These are phyloP conservation scores for Aspergillus sclerotioniger DNA, from an alignment of 495 filamentous ascomycete species.

Conservation along the genomic window DNA sequence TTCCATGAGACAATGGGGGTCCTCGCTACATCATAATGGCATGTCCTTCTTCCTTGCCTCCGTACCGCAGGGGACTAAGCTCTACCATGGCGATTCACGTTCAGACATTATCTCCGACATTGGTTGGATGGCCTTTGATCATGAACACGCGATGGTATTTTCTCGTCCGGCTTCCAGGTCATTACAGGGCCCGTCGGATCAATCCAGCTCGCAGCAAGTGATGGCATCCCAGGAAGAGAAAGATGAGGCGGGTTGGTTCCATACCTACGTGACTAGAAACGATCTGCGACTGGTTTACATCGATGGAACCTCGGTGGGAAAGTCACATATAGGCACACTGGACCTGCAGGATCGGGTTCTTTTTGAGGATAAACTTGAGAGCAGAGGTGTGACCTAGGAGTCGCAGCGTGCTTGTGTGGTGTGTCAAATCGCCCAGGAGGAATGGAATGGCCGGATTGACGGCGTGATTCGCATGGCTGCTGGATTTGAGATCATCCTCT, in stretches of 20 bases:
- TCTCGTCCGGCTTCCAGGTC: neutral
- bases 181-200: neutral
- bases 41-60: conserved; percentile 53
- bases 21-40: conserved; percentile 57
- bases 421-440: conserved; percentile 35
- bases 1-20: conserved; percentile 58
- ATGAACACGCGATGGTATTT: conserved; percentile 55
- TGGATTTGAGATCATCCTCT: conserved; percentile 54
- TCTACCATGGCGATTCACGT: conserved; percentile 51
- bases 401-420: conserved; percentile 36
- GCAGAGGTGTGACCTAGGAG: conserved; percentile 25
- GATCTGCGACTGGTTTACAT: conserved; percentile 58
- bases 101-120: conserved; percentile 31
- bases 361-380: conserved; percentile 26
- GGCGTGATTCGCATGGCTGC: conserved; percentile 58
- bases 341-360: conserved; percentile 60
- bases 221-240: neutral
- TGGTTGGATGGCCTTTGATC: conserved; percentile 61
- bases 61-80: conserved; percentile 44
- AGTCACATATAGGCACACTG: conserved; percentile 56
- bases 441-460: conserved; percentile 46
- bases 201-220: neutral
- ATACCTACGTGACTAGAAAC: conserved; percentile 51
- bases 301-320: conserved; percentile 61
- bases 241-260: conserved; percentile 47